Percentiles rank a stretch among this genome's conserved stretches.
Evolutionary conservation across 169 alveolate species (phyloP).

Genomic region (Plasmodium coatneyi): DNA sequence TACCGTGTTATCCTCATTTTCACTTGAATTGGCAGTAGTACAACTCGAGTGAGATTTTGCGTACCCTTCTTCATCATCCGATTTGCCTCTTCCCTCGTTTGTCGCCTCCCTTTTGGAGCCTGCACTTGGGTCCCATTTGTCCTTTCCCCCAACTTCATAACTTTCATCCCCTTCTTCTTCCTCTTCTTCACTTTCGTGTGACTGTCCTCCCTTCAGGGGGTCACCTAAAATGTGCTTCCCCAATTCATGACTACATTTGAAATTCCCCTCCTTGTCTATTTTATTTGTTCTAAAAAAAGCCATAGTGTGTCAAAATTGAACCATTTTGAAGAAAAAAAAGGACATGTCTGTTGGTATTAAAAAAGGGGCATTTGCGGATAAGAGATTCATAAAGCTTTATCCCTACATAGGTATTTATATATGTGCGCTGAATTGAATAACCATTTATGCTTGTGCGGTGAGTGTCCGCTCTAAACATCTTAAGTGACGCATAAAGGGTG

Average conservation of each 20-base stretch:
- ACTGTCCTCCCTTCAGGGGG: neutral
- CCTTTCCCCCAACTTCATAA: neutral
- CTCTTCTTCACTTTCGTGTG: neutral
- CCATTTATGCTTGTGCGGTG: neutral
- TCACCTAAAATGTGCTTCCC: neutral
- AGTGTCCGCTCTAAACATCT: neutral
- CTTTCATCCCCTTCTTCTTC: neutral
- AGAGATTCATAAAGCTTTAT: neutral
- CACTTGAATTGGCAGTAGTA: neutral
- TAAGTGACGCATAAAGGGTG: neutral
- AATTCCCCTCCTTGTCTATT: neutral
- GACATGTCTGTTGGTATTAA: neutral
- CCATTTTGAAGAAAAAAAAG: neutral
- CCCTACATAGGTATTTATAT: neutral
- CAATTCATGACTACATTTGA: neutral
- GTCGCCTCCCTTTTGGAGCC: neutral
- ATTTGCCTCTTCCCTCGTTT: neutral
- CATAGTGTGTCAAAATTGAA: neutral
- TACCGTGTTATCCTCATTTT: neutral
- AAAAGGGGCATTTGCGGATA: neutral
- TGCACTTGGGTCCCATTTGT: neutral
- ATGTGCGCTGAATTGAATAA: neutral
- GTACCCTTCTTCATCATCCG: neutral
- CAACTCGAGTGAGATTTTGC: neutral
- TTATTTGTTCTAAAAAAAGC: neutral